A percentile compares a stretch with the other conserved stretches of the same genome.
Conservation (phyloP, 257 asterid genomes). For the Paulownia fortunei region DNA sequence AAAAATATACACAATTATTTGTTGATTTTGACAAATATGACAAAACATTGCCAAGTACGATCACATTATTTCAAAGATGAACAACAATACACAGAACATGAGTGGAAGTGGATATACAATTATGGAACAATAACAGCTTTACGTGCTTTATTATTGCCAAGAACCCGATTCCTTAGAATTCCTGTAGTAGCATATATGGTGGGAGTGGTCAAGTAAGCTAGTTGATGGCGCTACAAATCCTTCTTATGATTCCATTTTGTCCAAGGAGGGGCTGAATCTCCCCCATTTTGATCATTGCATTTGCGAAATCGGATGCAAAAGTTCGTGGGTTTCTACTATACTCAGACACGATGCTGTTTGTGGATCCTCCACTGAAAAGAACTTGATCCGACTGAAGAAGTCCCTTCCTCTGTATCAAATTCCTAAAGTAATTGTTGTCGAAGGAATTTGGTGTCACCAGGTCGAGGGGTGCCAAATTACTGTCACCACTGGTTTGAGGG, state of each 20-base stretch:
- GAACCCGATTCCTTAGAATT: too few species aligned
- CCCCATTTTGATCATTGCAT: constrained; percentile 49
- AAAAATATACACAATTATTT: too few species aligned
- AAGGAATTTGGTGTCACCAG: constrained; percentile 53
- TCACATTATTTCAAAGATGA: background rate
- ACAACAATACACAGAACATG: background rate
- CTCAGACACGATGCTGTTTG: constrained; percentile 26
- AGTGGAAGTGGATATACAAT: background rate
- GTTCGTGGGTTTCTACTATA: constrained; percentile 23
- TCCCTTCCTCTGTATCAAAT: constrained; percentile 42
- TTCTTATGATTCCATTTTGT: constrained; percentile 43
- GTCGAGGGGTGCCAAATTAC: constrained; percentile 49
- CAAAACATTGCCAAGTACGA: too few species aligned
- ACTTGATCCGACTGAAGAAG: constrained; percentile 54
- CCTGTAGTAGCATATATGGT: too few species aligned
- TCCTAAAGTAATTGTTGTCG: constrained; percentile 49
- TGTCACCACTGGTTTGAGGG: constrained; percentile 45
- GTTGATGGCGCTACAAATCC: constrained; percentile 41
- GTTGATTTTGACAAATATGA: too few species aligned
- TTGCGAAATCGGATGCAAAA: constrained; percentile 42
- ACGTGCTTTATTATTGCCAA: too few species aligned
- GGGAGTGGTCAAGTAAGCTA: background rate
- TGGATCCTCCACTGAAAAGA: constrained; percentile 30
- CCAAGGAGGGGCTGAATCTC: constrained; percentile 47
- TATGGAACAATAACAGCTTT: background rate